These are phyloP conservation scores for Apium graveolens DNA, from an alignment of 129 eudicot genomes.

Conservation along the genomic window DNA sequence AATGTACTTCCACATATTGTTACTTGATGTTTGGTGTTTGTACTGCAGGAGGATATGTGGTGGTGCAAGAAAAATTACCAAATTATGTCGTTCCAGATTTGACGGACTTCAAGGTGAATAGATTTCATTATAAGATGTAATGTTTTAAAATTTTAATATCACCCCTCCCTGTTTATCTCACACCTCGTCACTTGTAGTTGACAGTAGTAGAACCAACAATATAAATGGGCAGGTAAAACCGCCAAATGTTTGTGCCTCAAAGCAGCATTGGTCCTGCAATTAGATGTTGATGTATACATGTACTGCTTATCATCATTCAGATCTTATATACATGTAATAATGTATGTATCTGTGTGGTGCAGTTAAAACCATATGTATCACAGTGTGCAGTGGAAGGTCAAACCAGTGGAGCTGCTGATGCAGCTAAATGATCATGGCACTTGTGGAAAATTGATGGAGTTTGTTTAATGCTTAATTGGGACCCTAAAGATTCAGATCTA, in stretches of 20 bases:
- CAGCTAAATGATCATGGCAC: background rate
- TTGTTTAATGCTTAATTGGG: background rate
- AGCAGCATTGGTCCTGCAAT: background rate
- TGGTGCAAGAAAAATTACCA: constrained; percentile 70
- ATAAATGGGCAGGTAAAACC: background rate
- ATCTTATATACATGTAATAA: background rate
- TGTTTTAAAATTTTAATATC: background rate
- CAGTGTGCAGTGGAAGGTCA: background rate
- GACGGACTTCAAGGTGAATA: constrained; percentile 68
- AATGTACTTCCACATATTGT: background rate
- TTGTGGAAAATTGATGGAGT: background rate
- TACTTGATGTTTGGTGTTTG: background rate
- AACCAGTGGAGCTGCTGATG: background rate
- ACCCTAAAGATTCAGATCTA: background rate
- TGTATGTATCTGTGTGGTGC: background rate
- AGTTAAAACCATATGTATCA: constrained; percentile 6
- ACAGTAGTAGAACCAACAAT: background rate
- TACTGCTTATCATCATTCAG: background rate
- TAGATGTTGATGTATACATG: background rate
- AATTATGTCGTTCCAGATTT: constrained; percentile 84
- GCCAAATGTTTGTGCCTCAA: background rate
- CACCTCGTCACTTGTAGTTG: background rate
- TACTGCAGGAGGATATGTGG: constrained; percentile 5
- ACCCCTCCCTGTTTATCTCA: too few relatives aligned
- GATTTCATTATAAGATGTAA: background rate